These are phyloP conservation scores for Eucalyptus microcorys DNA, from an alignment of 345 rosid species.

Conservation along the genomic window DNA sequence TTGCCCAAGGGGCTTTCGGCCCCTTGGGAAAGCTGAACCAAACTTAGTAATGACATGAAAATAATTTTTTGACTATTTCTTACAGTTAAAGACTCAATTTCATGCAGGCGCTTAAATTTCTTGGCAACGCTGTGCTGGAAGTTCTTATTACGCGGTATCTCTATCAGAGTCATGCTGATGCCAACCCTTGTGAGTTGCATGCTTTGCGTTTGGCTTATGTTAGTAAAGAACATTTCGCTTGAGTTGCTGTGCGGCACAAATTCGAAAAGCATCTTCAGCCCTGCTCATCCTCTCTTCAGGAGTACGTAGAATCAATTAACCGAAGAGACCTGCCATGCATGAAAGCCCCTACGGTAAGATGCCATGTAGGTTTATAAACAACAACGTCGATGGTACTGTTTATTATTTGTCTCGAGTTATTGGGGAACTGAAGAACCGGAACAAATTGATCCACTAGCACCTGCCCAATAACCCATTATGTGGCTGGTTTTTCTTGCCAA, in stretches of 20 bases:
- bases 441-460: neutral
- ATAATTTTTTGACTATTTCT: neutral
- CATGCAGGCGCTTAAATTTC: slow-evolving; percentile 86
- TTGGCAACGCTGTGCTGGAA: slow-evolving; percentile 79
- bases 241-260: slow-evolving; percentile 39
- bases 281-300: slow-evolving; percentile 22
- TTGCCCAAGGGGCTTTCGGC: too few relatives aligned
- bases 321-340: too few relatives aligned
- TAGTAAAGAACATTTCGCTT: slow-evolving; percentile 73
- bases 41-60: neutral
- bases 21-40: too few relatives aligned
- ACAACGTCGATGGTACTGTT: neutral
- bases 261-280: slow-evolving; percentile 57
- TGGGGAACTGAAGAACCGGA: neutral
- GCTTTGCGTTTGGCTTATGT: slow-evolving; percentile 84
- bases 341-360: slow-evolving; percentile 57
- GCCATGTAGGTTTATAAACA: neutral
- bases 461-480: neutral
- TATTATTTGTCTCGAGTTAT: neutral
- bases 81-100: neutral
- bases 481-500: neutral
- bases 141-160: slow-evolving; percentile 73
- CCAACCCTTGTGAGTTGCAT: slow-evolving; percentile 80
- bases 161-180: slow-evolving; percentile 39
- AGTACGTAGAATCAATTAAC: too few relatives aligned